These are phyloP conservation scores for Boletus bicolor DNA, from an alignment of 768 basidiomycete genomes.

Conservation along the genomic window DNA sequence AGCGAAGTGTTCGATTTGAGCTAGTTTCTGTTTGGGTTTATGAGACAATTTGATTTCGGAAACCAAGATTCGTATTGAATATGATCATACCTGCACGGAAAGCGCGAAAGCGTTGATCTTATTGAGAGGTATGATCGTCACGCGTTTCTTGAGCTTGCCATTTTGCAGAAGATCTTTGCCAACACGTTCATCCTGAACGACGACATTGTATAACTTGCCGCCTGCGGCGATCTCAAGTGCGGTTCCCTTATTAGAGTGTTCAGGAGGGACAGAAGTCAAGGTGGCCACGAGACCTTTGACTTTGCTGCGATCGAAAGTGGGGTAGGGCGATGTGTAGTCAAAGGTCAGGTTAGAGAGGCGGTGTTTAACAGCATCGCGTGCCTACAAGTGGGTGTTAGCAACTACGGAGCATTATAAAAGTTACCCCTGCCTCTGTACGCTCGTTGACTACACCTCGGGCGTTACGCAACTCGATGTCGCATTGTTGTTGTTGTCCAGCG, in stretches of 20 bases:
- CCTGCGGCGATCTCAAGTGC: slow-evolving; percentile 94
- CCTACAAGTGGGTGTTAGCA: slow-evolving; percentile 38
- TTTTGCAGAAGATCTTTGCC: slow-evolving; percentile 82
- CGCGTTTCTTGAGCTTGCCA: slow-evolving; percentile 76
- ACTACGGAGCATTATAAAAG: neutral
- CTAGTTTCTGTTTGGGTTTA: slow-evolving; percentile 59
- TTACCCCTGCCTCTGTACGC: slow-evolving; percentile 56
- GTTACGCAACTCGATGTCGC: slow-evolving; percentile 46
- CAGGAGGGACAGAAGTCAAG: slow-evolving; percentile 71
- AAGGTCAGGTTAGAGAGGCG: slow-evolving; percentile 75
- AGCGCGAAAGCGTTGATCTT: slow-evolving; percentile 73
- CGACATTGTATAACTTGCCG: slow-evolving; percentile 86
- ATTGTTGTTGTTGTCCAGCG: slow-evolving; percentile 63
- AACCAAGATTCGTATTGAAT: neutral
- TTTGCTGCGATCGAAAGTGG: slow-evolving; percentile 76
- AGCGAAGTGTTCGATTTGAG: slow-evolving; percentile 66
- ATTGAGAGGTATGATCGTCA: slow-evolving; percentile 91
- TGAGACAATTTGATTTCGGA: neutral
- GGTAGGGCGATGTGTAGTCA: slow-evolving; percentile 71
- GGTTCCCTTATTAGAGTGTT: slow-evolving; percentile 75
- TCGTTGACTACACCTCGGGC: slow-evolving; percentile 53
- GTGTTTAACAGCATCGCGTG: slow-evolving; percentile 64
- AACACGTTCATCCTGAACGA: slow-evolving; percentile 87
- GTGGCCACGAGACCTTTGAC: slow-evolving; percentile 92
- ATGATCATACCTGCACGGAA: slow-evolving; percentile 43